A percentile compares a stretch with the other conserved stretches of the same genome.
These are phyloP conservation scores for Stagonosporopsis vannaccii DNA, from an alignment of 2,329 filamentous ascomycete species.

Conservation along the genomic window DNA sequence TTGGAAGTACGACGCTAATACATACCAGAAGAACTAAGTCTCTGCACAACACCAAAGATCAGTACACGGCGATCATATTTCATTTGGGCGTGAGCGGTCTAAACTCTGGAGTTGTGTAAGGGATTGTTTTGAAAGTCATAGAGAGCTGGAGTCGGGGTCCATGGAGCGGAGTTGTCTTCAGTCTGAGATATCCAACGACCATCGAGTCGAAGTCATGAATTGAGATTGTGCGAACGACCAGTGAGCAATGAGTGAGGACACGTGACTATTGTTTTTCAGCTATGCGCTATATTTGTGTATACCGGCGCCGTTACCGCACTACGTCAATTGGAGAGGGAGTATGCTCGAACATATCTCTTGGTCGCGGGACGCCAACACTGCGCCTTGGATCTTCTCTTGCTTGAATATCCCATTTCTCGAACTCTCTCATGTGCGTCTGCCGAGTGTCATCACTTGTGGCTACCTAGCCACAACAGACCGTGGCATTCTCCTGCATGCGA, in stretches of 20 bases:
- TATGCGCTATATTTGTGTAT: neutral
- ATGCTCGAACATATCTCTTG: neutral
- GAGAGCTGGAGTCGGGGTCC: neutral
- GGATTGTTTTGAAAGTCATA: neutral
- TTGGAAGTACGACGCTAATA: neutral
- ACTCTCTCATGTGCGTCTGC: neutral
- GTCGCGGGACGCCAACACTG: neutral
- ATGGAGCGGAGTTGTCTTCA: neutral
- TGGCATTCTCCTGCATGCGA: constrained; percentile 46
- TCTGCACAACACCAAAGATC: neutral
- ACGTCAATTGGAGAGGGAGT: neutral
- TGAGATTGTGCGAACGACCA: neutral
- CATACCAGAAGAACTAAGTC: neutral
- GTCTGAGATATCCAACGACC: constrained; percentile 3
- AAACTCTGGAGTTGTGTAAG: neutral
- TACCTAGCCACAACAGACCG: constrained; percentile 44
- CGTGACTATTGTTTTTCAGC: too few species aligned
- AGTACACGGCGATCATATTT: neutral
- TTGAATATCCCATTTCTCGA: neutral
- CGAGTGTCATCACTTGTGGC: neutral
- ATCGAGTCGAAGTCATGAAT: neutral
- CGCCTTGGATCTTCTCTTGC: neutral
- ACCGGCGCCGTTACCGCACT: neutral
- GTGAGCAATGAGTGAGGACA: too few species aligned
- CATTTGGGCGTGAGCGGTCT: neutral